Percentiles rank a stretch among this genome's conserved stretches.
These are phyloP conservation scores for Eucalyptus regnans DNA, from an alignment of 345 rosid species.

Conservation along the genomic window DNA sequence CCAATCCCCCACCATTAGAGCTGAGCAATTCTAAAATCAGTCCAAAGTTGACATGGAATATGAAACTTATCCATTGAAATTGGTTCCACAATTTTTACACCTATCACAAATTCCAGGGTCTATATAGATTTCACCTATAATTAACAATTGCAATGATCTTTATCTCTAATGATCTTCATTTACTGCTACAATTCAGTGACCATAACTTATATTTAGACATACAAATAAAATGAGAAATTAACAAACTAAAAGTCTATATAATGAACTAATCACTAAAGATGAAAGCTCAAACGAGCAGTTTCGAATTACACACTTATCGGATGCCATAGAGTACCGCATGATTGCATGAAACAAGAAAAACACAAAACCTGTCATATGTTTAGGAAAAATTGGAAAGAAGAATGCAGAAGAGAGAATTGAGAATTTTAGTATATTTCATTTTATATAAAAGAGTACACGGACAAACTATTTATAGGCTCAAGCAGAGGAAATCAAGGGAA, in stretches of 20 bases:
- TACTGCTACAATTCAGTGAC: fast-evolving
- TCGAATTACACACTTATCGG: fast-evolving
- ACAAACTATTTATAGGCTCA: too few relatives aligned
- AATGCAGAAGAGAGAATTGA: too few relatives aligned
- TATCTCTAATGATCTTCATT: background rate
- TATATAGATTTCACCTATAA: too few relatives aligned
- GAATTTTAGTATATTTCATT: too few relatives aligned
- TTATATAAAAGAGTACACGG: fast-evolving
- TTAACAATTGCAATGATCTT: too few relatives aligned
- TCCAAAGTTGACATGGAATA: background rate
- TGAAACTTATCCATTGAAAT: fast-evolving
- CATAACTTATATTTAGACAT: fast-evolving
- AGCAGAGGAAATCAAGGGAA: too few relatives aligned
- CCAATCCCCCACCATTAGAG: background rate
- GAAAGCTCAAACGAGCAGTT: fast-evolving
- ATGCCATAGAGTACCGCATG: fast-evolving
- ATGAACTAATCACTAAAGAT: fast-evolving
- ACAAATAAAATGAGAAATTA: too few relatives aligned
- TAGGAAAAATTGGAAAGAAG: too few relatives aligned
- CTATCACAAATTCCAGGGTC: background rate
- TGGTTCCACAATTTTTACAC: too few relatives aligned
- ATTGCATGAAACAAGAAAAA: background rate
- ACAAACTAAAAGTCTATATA: too few relatives aligned
- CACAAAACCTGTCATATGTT: background rate
- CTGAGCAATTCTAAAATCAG: background rate